These are phyloP conservation scores for Lodderomyces jiufengensis DNA, from an alignment of 1,139 yeast species.

Conservation along the genomic window DNA sequence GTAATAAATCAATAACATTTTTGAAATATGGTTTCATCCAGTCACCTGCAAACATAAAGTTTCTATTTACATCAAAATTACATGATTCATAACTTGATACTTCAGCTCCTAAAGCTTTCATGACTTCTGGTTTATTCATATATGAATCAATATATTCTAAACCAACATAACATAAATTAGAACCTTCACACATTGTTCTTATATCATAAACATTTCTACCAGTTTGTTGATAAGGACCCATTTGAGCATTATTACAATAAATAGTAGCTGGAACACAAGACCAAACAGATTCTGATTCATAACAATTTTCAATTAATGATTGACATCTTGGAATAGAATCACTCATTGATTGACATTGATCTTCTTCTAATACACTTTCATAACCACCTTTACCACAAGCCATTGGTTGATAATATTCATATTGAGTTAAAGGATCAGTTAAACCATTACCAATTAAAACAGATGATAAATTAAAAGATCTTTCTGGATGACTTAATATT, in stretches of 20 bases:
- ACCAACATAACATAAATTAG: constrained; percentile 63
- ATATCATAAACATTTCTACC: constrained; percentile 94
- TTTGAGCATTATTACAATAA: constrained; percentile 83
- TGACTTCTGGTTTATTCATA: constrained; percentile 39
- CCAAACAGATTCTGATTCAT: constrained; percentile 73
- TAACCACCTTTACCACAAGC: constrained; percentile 96
- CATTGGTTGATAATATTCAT: constrained; percentile 90
- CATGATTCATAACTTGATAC: constrained; percentile 81
- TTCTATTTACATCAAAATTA: constrained; percentile 78
- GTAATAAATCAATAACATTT: constrained; percentile 57
- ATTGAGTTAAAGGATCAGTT: constrained; percentile 89
- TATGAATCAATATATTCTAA: constrained; percentile 31
- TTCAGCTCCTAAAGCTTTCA: constrained; percentile 87
- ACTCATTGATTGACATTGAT: constrained; percentile 76
- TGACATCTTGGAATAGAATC: constrained; percentile 77
- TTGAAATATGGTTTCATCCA: constrained; percentile 86
- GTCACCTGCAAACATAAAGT: constrained; percentile 83
- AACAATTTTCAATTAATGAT: constrained; percentile 76
- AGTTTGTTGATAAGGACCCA: constrained; percentile 85
- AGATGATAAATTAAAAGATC: constrained; percentile 80
- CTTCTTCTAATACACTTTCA: constrained; percentile 72
- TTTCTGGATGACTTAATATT: constrained; percentile 71
- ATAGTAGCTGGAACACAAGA: constrained; percentile 91
- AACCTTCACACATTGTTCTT: constrained; percentile 80
- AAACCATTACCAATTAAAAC: constrained; percentile 94